Percentiles rank a stretch among this genome's conserved stretches.
These are phyloP conservation scores for Astrothelium macrocarpum DNA, from an alignment of 495 filamentous ascomycete genomes.

Conservation along the genomic window DNA sequence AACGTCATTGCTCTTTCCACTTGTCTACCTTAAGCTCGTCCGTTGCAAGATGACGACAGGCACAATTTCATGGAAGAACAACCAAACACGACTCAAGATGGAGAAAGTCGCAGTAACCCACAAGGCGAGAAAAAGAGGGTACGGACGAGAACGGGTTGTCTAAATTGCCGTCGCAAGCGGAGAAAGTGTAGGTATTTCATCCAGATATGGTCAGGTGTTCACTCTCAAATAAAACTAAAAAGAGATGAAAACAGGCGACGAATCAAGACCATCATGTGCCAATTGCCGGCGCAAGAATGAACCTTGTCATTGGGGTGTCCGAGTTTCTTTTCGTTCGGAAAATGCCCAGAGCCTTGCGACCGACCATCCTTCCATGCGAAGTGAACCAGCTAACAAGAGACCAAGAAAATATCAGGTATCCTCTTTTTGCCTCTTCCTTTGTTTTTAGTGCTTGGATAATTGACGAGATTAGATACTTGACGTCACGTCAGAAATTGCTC, in stretches of 20 bases:
- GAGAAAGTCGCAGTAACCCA: no score
- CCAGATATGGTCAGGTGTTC: background rate
- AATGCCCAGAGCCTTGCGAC: slow-evolving; percentile 11
- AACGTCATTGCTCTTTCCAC: no score
- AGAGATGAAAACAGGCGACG: slow-evolving; percentile 13
- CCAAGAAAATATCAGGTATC: slow-evolving; percentile 1
- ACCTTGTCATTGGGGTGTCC: slow-evolving; percentile 14
- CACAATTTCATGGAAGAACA: background rate
- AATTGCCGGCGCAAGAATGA: slow-evolving; percentile 10
- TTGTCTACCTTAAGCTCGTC: no score
- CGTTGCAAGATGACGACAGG: background rate
- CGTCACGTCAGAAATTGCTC: slow-evolving; percentile 14
- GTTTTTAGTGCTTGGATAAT: background rate
- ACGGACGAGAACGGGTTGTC: slow-evolving; percentile 17
- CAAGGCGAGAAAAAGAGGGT: background rate
- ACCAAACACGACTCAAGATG: background rate
- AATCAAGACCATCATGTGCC: slow-evolving; percentile 16
- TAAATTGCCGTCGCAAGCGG: slow-evolving; percentile 16
- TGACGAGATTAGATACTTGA: slow-evolving; percentile 11
- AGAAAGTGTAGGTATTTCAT: slow-evolving; percentile 13
- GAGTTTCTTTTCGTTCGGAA: slow-evolving; percentile 15
- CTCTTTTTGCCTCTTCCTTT: background rate
- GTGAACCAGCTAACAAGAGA: background rate
- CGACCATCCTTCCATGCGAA: slow-evolving; percentile 13
- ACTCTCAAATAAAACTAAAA: background rate